Conservation (phyloP, 192 early-diverging fungal species). For the Phycomyces nitens region DNA sequence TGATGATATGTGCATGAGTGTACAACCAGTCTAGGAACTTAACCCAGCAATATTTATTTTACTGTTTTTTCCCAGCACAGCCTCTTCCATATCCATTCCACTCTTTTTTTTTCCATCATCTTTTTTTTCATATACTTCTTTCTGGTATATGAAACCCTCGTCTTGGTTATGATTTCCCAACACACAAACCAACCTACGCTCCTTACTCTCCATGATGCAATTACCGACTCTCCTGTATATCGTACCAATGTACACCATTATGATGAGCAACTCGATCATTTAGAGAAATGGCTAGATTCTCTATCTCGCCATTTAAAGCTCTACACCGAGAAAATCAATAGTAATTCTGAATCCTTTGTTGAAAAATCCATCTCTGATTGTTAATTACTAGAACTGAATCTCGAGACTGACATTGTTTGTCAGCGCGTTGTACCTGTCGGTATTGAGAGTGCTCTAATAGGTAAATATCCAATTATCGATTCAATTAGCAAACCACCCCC, state of each 20-base stretch:
- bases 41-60: too few species aligned
- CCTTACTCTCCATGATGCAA: slow-evolving; percentile 44
- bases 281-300: slow-evolving; percentile 47
- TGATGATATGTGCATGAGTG: too few species aligned
- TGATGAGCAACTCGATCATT: slow-evolving; percentile 46
- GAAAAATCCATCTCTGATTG: neutral
- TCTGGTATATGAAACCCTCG: neutral
- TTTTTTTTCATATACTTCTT: too few species aligned
- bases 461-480: neutral
- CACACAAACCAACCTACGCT: slow-evolving; percentile 9
- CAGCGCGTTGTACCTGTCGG: slow-evolving; percentile 13
- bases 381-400: slow-evolving; percentile 10
- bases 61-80: too few species aligned
- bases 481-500: neutral
- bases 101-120: too few species aligned
- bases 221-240: slow-evolving; percentile 50
- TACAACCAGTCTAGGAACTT: too few species aligned
- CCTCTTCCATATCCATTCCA: too few species aligned
- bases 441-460: slow-evolving; percentile 15
- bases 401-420: slow-evolving; percentile 9
- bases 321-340: slow-evolving; percentile 27
- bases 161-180: neutral
- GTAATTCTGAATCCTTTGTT: slow-evolving; percentile 13
- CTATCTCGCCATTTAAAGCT: slow-evolving; percentile 27
- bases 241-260: slow-evolving; percentile 45